Conservation (phyloP, 495 filamentous ascomycete genomes). For the Penicillium daleae region DNA sequence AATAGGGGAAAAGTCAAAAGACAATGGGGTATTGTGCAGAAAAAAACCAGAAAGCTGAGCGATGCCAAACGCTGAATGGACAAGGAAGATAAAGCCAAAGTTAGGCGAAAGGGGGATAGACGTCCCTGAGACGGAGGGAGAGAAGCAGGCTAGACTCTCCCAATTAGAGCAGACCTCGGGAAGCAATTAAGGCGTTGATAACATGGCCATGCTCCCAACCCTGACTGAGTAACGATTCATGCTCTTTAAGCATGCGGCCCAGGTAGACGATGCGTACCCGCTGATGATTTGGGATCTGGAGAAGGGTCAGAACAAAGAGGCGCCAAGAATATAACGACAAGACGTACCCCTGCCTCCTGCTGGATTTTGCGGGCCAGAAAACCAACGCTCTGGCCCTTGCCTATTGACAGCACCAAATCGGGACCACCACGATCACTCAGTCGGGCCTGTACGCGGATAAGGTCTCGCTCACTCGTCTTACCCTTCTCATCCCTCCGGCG, state of each 20-base stretch:
- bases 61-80: slow-evolving; percentile 30
- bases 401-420: slow-evolving; percentile 65
- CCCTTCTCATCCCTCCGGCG: slow-evolving; percentile 68
- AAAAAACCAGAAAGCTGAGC: slow-evolving; percentile 22
- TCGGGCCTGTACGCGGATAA: slow-evolving; percentile 63
- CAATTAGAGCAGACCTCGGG: slow-evolving; percentile 15
- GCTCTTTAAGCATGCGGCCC: slow-evolving; percentile 76
- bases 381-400: slow-evolving; percentile 64
- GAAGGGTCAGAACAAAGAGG: slow-evolving; percentile 9
- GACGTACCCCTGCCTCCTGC: slow-evolving; percentile 67
- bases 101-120: not conserved
- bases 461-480: slow-evolving; percentile 55
- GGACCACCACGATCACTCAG: slow-evolving; percentile 69
- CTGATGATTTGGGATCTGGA: slow-evolving; percentile 52
- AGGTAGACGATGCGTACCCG: slow-evolving; percentile 75
- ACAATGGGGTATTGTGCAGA: slow-evolving; percentile 47
- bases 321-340: not conserved
- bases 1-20: slow-evolving; percentile 10
- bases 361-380: slow-evolving; percentile 64
- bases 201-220: slow-evolving; percentile 79
- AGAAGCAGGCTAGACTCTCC: not conserved
- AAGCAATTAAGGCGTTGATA: slow-evolving; percentile 78
- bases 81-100: slow-evolving; percentile 5
- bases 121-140: not conserved
- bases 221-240: slow-evolving; percentile 61